A percentile compares a stretch with the other conserved stretches of the same genome.
Evolutionary conservation across 2,329 filamentous ascomycete species (phyloP).

Genomic region (Knoxdaviesia capensis): DNA sequence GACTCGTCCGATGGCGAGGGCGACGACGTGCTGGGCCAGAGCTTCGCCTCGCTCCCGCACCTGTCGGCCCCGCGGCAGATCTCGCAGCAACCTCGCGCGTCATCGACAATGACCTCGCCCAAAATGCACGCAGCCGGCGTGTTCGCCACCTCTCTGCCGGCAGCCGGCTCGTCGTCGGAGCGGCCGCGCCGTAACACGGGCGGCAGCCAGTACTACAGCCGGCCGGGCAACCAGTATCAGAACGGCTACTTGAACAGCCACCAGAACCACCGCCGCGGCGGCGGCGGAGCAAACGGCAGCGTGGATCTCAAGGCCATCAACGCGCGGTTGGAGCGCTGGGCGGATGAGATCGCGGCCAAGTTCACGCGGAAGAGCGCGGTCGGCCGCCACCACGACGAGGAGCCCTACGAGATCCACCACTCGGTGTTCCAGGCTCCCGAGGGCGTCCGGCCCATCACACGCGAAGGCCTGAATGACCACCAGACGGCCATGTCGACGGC

Average conservation of each 20-base stretch:
- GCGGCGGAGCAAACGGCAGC: slow-evolving; percentile 81
- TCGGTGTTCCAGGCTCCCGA: slow-evolving; percentile 92
- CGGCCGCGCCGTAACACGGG: background rate
- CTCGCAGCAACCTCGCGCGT: slow-evolving; percentile 29
- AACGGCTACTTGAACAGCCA: background rate
- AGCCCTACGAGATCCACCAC: slow-evolving; percentile 86
- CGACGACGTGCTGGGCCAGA: slow-evolving; percentile 33
- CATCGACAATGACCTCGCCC: slow-evolving; percentile 36
- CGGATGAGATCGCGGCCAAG: slow-evolving; percentile 90
- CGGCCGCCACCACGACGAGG: slow-evolving; percentile 54
- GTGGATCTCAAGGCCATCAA: slow-evolving; percentile 98
- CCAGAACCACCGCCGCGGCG: slow-evolving; percentile 29
- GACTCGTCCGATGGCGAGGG: slow-evolving; percentile 50
- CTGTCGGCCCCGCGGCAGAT: slow-evolving; percentile 34
- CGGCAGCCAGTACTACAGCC: no score
- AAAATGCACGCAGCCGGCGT: slow-evolving; percentile 19
- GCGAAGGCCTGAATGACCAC: slow-evolving; percentile 47
- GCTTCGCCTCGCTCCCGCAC: slow-evolving; percentile 28
- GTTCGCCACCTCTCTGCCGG: slow-evolving; percentile 9
- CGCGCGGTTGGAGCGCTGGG: slow-evolving; percentile 84
- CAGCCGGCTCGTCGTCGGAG: no score
- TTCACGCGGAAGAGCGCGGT: slow-evolving; percentile 75
- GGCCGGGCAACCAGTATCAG: background rate
- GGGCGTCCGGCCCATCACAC: slow-evolving; percentile 60
- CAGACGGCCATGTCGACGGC: slow-evolving; percentile 50